A percentile compares a stretch with the other conserved stretches of the same genome.
These are phyloP conservation scores for Colletotrichum trifolii DNA, from an alignment of 2,329 filamentous ascomycete genomes.

Conservation along the genomic window DNA sequence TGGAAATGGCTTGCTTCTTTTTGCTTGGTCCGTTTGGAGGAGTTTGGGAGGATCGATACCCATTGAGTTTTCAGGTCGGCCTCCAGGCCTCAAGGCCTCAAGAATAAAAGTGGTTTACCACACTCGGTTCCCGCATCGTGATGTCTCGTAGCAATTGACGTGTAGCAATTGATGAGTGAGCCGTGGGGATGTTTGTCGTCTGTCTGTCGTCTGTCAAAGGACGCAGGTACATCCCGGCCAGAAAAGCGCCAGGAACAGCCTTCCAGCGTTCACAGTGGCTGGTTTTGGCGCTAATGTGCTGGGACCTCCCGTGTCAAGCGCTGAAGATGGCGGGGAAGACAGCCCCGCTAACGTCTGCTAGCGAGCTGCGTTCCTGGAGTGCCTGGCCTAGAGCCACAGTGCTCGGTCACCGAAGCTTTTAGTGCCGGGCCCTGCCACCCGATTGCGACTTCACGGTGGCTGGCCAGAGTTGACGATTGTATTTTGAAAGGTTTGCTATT, in stretches of 20 bases:
- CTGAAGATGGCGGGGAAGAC: slow-evolving; percentile 27
- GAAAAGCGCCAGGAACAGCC: slow-evolving; percentile 10
- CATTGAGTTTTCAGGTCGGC: no score
- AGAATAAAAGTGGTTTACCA: no score
- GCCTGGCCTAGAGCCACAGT: slow-evolving; percentile 4
- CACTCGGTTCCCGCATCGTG: background rate
- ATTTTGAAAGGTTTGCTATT: background rate
- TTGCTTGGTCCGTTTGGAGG: no score
- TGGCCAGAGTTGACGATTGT: slow-evolving; percentile 19
- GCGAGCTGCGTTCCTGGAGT: slow-evolving; percentile 13
- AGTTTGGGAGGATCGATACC: no score
- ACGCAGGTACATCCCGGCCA: slow-evolving; percentile 14
- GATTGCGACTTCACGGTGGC: slow-evolving; percentile 20
- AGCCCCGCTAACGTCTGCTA: slow-evolving; percentile 3
- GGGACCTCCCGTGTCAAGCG: slow-evolving; percentile 25
- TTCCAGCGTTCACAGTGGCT: slow-evolving; percentile 11
- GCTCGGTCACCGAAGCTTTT: slow-evolving; percentile 14
- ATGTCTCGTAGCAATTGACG: background rate
- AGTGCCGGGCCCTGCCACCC: slow-evolving; percentile 30
- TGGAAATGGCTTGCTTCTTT: no score
- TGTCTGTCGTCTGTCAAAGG: background rate
- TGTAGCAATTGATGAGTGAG: no score
- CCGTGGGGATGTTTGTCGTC: no score
- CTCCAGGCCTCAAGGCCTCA: no score
- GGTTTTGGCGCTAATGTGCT: slow-evolving; percentile 16